Evolutionary conservation across 768 basidiomycete genomes (phyloP).

Genomic region (Rhizopogon vulgaris): DNA sequence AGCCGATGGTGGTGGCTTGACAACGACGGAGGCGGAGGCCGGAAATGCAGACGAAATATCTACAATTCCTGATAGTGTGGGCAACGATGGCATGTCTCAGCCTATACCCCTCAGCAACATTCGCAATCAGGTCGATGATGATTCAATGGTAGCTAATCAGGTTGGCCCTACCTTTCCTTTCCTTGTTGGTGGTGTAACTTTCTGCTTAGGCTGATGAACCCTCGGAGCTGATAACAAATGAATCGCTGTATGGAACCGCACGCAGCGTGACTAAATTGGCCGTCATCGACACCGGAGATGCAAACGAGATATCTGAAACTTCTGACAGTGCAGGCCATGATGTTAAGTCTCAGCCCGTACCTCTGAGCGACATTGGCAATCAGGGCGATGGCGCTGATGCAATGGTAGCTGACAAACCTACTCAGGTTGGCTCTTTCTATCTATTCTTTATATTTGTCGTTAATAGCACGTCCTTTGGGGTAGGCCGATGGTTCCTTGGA

Average conservation of each 20-base stretch:
- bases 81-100: not conserved
- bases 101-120: not conserved
- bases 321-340: not conserved
- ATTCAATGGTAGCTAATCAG: slow-evolving; percentile 15
- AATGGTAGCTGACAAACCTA: slow-evolving; percentile 13
- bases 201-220: no score
- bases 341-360: not conserved
- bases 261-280: no score
- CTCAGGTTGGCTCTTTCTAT: slow-evolving; percentile 12
- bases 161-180: slow-evolving; percentile 3
- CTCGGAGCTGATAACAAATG: no score
- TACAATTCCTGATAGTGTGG: not conserved
- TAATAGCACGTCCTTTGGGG: not conserved
- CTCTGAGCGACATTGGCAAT: not conserved
- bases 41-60: not conserved
- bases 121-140: slow-evolving; percentile 2
- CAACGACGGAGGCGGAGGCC: not conserved
- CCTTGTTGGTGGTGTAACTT: no score
- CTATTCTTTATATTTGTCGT: not conserved
- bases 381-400: slow-evolving; percentile 3
- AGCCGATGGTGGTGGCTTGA: no score
- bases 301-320: not conserved
- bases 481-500: not conserved
- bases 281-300: no score
- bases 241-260: no score